Evolutionary conservation across 805 yeast species (phyloP).

Genomic region (Clavispora carvajalis): DNA sequence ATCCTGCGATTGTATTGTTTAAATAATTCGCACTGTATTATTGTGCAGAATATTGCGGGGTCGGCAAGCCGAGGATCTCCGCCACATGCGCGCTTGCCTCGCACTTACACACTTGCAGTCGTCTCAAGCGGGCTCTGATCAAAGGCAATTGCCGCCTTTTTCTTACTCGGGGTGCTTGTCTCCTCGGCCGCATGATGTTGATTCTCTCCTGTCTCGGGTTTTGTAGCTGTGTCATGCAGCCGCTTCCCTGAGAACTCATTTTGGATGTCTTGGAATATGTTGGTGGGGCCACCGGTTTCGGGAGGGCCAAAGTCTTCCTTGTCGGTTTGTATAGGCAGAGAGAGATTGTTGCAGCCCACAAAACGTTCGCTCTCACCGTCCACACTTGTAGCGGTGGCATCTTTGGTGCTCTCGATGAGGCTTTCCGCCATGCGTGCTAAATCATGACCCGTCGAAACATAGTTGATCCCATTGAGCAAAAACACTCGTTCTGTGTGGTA

Average conservation of each 20-base stretch:
- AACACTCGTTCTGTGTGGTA: slow-evolving; percentile 25
- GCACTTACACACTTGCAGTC: not conserved
- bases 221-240: not conserved
- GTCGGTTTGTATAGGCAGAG: slow-evolving; percentile 22
- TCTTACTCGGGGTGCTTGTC: not conserved
- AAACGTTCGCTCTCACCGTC: slow-evolving; percentile 13
- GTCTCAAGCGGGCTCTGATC: not conserved
- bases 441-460: slow-evolving; percentile 23
- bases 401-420: slow-evolving; percentile 5
- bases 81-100: no score
- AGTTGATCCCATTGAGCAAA: slow-evolving; percentile 20
- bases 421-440: slow-evolving; percentile 12
- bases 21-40: not conserved
- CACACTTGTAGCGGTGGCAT: slow-evolving; percentile 14
- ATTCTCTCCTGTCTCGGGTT: not conserved
- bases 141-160: not conserved
- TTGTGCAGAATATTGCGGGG: not conserved
- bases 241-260: slow-evolving; percentile 5
- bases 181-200: not conserved
- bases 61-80: not conserved
- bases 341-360: slow-evolving; percentile 13
- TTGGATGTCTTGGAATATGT: slow-evolving; percentile 18
- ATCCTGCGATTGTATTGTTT: not conserved
- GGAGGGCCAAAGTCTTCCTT: slow-evolving; percentile 13
- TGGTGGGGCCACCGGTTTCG: slow-evolving; percentile 4